These are phyloP conservation scores for Dactylorhiza incarnata DNA, from an alignment of 106 monocot species.

Conservation along the genomic window DNA sequence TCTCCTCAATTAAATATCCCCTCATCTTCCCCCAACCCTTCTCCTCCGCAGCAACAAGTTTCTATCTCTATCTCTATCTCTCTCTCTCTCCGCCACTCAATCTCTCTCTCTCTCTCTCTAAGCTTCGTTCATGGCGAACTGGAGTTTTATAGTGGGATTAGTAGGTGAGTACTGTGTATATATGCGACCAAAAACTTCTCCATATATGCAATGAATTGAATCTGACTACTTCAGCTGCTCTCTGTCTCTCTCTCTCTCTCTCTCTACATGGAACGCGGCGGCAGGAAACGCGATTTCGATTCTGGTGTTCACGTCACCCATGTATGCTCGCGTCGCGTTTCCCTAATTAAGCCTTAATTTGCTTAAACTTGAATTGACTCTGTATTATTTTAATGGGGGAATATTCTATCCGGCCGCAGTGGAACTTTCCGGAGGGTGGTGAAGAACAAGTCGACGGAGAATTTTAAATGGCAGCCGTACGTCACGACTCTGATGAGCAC, in stretches of 20 bases:
- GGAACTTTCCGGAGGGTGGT: constrained; percentile 43
- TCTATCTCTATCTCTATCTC: no score
- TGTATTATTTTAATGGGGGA: no score
- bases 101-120: neutral
- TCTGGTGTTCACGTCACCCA: constrained; percentile 55
- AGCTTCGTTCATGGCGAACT: constrained; percentile 18
- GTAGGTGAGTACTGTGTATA: constrained; percentile 17
- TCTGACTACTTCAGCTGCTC: neutral
- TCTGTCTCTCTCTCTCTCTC: neutral
- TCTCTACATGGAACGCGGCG: neutral
- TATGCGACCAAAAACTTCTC: neutral
- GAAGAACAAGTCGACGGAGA: constrained; percentile 42
- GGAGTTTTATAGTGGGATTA: constrained; percentile 40
- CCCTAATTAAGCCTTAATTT: no score
- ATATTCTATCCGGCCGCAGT: no score
- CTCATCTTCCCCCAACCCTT: neutral
- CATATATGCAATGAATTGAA: neutral
- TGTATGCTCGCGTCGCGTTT: constrained; percentile 22
- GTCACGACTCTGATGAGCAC: constrained; percentile 42
- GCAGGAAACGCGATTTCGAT: constrained; percentile 59
- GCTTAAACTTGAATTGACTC: no score
- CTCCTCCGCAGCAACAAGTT: neutral
- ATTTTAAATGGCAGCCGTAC: constrained; percentile 42
- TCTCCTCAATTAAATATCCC: neutral
- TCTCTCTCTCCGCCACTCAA: constrained; percentile 1